Evolutionary conservation across 805 yeast species (phyloP), one percentile per base, ranked within the genome.

Genomic region (Pichia manshurica): DNA sequence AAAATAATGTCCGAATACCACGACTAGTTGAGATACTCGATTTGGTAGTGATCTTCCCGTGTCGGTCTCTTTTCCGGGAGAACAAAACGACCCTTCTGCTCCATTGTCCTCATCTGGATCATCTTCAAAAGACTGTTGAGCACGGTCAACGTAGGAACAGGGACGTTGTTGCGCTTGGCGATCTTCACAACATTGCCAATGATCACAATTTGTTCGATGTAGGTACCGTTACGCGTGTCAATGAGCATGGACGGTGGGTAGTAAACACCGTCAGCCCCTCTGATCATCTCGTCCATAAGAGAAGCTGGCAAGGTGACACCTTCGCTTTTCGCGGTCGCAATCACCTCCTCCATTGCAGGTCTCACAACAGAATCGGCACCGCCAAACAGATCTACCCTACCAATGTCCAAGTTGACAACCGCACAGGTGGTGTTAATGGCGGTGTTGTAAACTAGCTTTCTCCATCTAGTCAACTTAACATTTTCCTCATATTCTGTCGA

Each of bases 171-270:
- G 37, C 55, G 49, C 39, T 60, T 56, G 23, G 64, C 67, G 25
- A 57, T 52, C 4, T 56, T 57, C 41, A 63, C 49, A 23, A 65
- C 67, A 32, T 72, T 73, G 20, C 76, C 75, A 41, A 72, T 50
- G 37, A 73, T 70, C 23, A 65, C 67, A 42, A 67, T 70, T 46
- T 69, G 63, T 57, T 73, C 78, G 47, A 66, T 61, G 44, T 62
- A 64, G 44, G 70, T 67, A 19, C 66, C 66, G 48, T 72, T 67
- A 48, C 70, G 56, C 22, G 64, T 58, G 51, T 73, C 78, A 15
- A 73, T 68, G 44, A 69, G 57, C 78, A 73, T 73, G 15, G 77
- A 73, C 3, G 77, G 77, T 33, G 71, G 59, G 50, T 70, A 73
- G 60, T 67, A 64, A 36, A 55, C 62, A 16, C 64, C 64, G 34